phyloP scores from a whole-genome alignment of 2,329 filamentous ascomycete genomes.

The Coniella lustricola region DNA sequence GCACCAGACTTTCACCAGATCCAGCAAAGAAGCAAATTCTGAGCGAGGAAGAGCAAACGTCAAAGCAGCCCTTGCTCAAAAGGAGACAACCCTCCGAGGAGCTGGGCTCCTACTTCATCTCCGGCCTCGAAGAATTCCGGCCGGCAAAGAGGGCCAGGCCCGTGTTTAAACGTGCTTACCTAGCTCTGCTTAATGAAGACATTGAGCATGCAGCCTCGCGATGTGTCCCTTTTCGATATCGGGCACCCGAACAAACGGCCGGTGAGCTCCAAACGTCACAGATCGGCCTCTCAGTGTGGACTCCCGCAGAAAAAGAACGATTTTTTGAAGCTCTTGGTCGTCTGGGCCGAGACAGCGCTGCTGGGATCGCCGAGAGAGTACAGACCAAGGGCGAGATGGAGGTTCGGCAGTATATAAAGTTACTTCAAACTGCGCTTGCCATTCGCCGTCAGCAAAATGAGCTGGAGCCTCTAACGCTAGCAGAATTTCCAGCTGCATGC shows the following conservation, averaged over 20 bases:
- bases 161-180: constrained; percentile 38
- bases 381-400: constrained; percentile 68
- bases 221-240: constrained; percentile 21
- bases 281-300: constrained; percentile 67
- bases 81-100: constrained; percentile 4
- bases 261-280: constrained; percentile 41
- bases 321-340: constrained; percentile 62
- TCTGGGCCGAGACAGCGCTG: constrained; percentile 56
- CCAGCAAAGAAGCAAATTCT: neutral
- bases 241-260: constrained; percentile 15
- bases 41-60: neutral
- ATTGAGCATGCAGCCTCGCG: constrained; percentile 45
- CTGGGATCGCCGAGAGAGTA: constrained; percentile 55
- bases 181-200: constrained; percentile 48
- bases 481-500: constrained; percentile 59
- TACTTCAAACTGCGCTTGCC: constrained; percentile 48
- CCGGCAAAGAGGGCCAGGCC: constrained; percentile 41
- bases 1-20: neutral
- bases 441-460: constrained; percentile 30
- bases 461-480: constrained; percentile 34
- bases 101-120: neutral
- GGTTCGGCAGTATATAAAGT: constrained; percentile 59
- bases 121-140: constrained; percentile 1
- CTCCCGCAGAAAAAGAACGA: constrained; percentile 57
- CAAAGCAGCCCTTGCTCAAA: neutral